Evolutionary conservation across 441 rosid species (phyloP).

Genomic region (Biscutella auriculata): DNA sequence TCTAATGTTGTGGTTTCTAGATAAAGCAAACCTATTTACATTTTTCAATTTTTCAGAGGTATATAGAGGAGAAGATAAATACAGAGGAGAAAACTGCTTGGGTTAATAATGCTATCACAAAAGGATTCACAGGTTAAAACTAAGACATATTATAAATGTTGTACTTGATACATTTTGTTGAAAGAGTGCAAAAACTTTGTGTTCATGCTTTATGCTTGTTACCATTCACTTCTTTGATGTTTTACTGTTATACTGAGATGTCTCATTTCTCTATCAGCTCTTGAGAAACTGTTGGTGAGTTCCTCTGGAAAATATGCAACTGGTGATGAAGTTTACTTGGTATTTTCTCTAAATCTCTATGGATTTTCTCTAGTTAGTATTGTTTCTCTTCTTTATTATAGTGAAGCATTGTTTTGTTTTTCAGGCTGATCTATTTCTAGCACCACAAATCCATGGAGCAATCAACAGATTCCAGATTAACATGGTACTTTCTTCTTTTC

Average conservation of each 20-base stretch:
- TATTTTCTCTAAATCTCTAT: constrained; percentile 13
- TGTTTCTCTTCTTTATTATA: too few species aligned
- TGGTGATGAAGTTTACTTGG: constrained; percentile 65
- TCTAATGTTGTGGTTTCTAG: background rate
- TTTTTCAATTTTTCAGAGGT: constrained; percentile 23
- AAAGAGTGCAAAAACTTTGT: background rate
- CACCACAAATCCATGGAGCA: constrained; percentile 50
- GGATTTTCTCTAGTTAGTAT: background rate
- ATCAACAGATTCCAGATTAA: constrained; percentile 45
- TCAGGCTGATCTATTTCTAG: constrained; percentile 81
- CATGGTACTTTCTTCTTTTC: constrained; percentile 38
- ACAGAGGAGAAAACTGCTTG: constrained; percentile 37
- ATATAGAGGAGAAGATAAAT: constrained; percentile 40
- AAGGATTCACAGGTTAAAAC: constrained; percentile 54
- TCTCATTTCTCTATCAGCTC: constrained; percentile 34
- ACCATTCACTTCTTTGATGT: background rate
- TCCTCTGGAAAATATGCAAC: constrained; percentile 61
- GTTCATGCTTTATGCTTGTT: background rate
- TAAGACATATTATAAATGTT: background rate
- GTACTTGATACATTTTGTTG: background rate
- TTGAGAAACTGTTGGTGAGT: constrained; percentile 53
- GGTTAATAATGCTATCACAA: constrained; percentile 39
- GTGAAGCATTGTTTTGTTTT: constrained; percentile 12
- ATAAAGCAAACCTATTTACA: background rate
- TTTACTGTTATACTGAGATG: background rate